phyloP scores from a whole-genome alignment of 2,329 filamentous ascomycete species.

The Phialophora tarda region DNA sequence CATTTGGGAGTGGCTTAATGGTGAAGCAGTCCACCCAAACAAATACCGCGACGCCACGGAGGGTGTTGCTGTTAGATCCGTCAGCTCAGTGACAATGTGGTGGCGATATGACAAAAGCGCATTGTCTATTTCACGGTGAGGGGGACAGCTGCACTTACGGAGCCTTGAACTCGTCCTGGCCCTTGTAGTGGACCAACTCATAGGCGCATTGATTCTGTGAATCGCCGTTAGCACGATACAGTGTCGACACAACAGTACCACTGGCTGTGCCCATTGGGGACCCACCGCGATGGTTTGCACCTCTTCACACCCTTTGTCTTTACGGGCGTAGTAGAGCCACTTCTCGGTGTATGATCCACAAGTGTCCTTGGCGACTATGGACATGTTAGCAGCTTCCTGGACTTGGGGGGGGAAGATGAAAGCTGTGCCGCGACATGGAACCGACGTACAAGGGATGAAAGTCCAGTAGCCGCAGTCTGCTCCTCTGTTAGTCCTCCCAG shows the following conservation, averaged over 20 bases:
- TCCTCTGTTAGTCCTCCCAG: not conserved
- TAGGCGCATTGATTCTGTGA: conserved; percentile 15
- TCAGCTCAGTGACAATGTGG: not conserved
- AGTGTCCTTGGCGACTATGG: not conserved
- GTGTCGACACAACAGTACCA: not conserved
- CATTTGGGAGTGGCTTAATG: conserved; percentile 12
- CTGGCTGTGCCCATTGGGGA: not conserved
- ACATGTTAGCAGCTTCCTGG: not conserved
- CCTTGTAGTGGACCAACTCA: conserved; percentile 70
- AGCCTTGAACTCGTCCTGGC: not conserved
- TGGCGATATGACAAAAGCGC: too few relatives aligned
- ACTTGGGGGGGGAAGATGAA: not conserved
- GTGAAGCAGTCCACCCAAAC: conserved; percentile 23
- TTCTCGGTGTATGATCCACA: conserved; percentile 24
- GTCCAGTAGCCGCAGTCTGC: conserved; percentile 26
- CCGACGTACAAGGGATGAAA: conserved; percentile 17
- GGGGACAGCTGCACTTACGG: not conserved
- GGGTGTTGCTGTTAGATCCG: not conserved
- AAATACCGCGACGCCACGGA: conserved; percentile 20
- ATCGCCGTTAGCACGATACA: not conserved
- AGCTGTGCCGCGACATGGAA: not conserved
- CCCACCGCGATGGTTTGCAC: not conserved
- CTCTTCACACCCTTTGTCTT: not conserved
- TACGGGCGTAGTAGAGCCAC: not conserved
- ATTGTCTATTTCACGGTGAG: too few relatives aligned